A percentile compares a stretch with the other conserved stretches of the same genome.
Evolutionary conservation across 2,329 filamentous ascomycete genomes (phyloP).

Genomic region (Curvularia verruculosa): DNA sequence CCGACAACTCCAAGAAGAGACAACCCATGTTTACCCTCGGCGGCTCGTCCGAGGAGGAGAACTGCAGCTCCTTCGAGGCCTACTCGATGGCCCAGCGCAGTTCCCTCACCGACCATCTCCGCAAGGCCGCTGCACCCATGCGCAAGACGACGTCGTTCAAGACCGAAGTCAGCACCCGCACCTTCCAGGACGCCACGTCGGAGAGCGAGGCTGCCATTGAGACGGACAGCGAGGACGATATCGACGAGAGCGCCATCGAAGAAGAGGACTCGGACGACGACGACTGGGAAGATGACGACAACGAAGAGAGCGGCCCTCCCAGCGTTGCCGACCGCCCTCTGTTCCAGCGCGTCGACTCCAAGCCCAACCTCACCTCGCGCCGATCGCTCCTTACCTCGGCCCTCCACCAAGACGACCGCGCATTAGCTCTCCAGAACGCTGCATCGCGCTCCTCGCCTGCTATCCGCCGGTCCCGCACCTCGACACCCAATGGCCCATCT

Average conservation of each 20-base stretch:
- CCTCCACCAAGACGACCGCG: slow-evolving; percentile 80
- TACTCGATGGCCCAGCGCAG: slow-evolving; percentile 58
- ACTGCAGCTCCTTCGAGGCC: slow-evolving; percentile 75
- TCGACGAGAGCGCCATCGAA: slow-evolving; percentile 64
- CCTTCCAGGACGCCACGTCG: slow-evolving; percentile 63
- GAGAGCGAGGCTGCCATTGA: slow-evolving; percentile 66
- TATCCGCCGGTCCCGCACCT: slow-evolving; percentile 66
- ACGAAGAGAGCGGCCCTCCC: slow-evolving; percentile 79
- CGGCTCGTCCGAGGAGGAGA: slow-evolving; percentile 82
- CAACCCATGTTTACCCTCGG: slow-evolving; percentile 76
- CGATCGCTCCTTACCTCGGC: slow-evolving; percentile 89
- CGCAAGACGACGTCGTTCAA: slow-evolving; percentile 86
- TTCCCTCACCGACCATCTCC: slow-evolving; percentile 61
- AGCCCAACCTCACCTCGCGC: slow-evolving; percentile 80
- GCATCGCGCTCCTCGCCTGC: slow-evolving; percentile 64
- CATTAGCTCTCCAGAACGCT: slow-evolving; percentile 70
- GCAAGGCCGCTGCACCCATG: slow-evolving; percentile 46
- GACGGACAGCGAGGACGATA: slow-evolving; percentile 63
- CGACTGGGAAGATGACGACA: slow-evolving; percentile 66
- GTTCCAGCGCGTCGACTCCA: slow-evolving; percentile 91
- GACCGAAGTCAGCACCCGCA: slow-evolving; percentile 73
- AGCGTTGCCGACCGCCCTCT: slow-evolving; percentile 79
- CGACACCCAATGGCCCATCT: slow-evolving; percentile 71
- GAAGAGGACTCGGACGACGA: slow-evolving; percentile 64
- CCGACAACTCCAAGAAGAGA: slow-evolving; percentile 64